Evolutionary conservation across 2,329 filamentous ascomycete species (phyloP), one percentile per base, ranked within the genome.

Genomic region (Scleromitrula shiraiana): DNA sequence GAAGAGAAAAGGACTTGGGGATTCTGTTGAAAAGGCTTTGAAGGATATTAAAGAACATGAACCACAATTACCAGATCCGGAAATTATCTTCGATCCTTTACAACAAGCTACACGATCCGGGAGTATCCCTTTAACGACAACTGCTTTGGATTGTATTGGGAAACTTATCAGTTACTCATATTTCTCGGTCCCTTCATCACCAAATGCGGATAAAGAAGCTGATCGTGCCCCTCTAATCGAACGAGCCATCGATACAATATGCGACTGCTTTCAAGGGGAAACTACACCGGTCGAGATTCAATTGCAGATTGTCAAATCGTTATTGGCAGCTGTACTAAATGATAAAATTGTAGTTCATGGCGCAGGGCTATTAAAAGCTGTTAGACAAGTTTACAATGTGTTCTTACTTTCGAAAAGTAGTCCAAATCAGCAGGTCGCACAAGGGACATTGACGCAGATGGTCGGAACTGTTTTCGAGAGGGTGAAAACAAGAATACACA

Each of bases 161-260:
- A 98, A 98, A 72, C 82, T 98, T 54, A 97, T 97, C 65, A 96
- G 91, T 61, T 98, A 95, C 67, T 95, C 93, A 15, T 97, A 97
- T 73, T 97, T 98, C 67, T 91, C 91, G 41, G 79, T 88, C 41
- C 78, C 83, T 29, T 73, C 72, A 43, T 68, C 68, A 19, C 66
- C 70, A 27, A 62, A 62, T 53, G 56, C 59, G 40, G 61, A 67
- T 46, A 60, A 62, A 48, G 69, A 70, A 39, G 59, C 56, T 50
- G 60, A 62, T 42, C 71, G 72, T 33, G 74, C 85, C 4, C 90
- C 91, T 14, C 74, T 98, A 56, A 98, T 98, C 63, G 94, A 98
- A 69, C 80, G 91, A 56, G 93, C 94, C 50, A 98, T 98, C 62
- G 94, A 98, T 68, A 95, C 93, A 29, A 98, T 98, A 73, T 98